phyloP scores from a whole-genome alignment of 2,329 filamentous ascomycete genomes.

The Dactylonectria estremocensis region DNA sequence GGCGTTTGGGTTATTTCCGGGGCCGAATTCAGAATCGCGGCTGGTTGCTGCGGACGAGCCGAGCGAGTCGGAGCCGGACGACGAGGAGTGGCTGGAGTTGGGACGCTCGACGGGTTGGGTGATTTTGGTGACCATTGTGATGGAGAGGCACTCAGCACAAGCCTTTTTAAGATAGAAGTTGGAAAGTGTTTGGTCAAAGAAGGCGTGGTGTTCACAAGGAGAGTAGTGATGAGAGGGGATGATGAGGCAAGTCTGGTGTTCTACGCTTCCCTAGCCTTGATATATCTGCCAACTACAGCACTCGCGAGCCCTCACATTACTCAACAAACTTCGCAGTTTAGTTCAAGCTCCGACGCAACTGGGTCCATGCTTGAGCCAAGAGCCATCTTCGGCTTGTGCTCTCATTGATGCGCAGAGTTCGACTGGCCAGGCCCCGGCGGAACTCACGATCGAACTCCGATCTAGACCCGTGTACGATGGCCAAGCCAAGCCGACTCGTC shows the following conservation, averaged over 20 bases:
- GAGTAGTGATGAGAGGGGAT: background rate
- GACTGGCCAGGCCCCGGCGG: too few species aligned
- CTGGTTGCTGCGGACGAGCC: constrained; percentile 20
- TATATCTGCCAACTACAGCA: background rate
- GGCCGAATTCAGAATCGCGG: background rate
- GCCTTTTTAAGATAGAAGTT: too few species aligned
- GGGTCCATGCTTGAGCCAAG: background rate
- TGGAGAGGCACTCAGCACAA: too few species aligned
- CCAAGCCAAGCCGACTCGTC: too few species aligned
- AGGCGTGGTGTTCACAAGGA: background rate
- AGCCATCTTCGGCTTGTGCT: too few species aligned
- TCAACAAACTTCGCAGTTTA: background rate
- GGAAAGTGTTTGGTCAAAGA: background rate
- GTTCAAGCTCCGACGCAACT: background rate
- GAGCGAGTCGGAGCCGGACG: constrained; percentile 12
- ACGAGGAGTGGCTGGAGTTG: constrained; percentile 6
- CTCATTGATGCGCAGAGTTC: too few species aligned
- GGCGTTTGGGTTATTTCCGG: background rate
- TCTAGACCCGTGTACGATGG: too few species aligned
- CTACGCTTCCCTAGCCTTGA: background rate
- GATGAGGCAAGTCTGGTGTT: background rate
- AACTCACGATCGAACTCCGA: too few species aligned
- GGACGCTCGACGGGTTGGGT: background rate
- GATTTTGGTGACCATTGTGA: background rate
- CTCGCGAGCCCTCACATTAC: background rate